Evolutionary conservation across 805 yeast species (phyloP).

Genomic region (Vanderwaltozyma tropicalis): DNA sequence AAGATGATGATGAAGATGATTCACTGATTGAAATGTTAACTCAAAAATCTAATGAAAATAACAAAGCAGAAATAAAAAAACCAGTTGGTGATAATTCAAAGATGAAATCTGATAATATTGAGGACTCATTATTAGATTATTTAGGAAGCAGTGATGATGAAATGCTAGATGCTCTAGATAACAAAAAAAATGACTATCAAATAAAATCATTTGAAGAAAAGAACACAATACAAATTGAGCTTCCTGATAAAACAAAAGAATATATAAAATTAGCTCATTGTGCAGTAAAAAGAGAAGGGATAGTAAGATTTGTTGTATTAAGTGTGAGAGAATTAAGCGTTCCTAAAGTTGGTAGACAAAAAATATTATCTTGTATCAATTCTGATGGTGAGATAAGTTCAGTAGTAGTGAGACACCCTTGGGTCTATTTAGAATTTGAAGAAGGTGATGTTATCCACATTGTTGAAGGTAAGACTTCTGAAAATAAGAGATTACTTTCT

Average conservation of each 20-base stretch:
- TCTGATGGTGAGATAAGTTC: slow-evolving; percentile 27
- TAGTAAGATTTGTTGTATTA: slow-evolving; percentile 28
- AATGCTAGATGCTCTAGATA: too few relatives aligned
- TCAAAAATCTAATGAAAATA: slow-evolving; percentile 7
- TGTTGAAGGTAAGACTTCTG: slow-evolving; percentile 33
- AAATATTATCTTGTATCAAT: slow-evolving; percentile 43
- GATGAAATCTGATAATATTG: neutral
- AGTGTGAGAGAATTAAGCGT: slow-evolving; percentile 9
- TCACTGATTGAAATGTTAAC: slow-evolving; percentile 21
- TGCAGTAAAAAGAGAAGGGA: slow-evolving; percentile 37
- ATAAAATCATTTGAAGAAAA: too few relatives aligned
- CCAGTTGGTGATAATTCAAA: neutral
- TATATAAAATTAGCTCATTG: slow-evolving; percentile 28
- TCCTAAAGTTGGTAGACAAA: slow-evolving; percentile 33
- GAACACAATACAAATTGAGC: too few relatives aligned
- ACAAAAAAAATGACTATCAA: too few relatives aligned
- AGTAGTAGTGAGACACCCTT: slow-evolving; percentile 51
- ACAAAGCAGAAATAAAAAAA: neutral
- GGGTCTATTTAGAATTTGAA: slow-evolving; percentile 40
- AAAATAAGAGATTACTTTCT: slow-evolving; percentile 22
- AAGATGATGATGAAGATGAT: slow-evolving; percentile 21
- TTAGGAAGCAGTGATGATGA: slow-evolving; percentile 1
- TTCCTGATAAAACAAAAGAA: neutral
- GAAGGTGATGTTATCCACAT: slow-evolving; percentile 53
- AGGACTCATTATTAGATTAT: slow-evolving; percentile 1